phyloP scores from a whole-genome alignment of 1,139 yeast genomes.

The Kodamaea ohmeri region DNA sequence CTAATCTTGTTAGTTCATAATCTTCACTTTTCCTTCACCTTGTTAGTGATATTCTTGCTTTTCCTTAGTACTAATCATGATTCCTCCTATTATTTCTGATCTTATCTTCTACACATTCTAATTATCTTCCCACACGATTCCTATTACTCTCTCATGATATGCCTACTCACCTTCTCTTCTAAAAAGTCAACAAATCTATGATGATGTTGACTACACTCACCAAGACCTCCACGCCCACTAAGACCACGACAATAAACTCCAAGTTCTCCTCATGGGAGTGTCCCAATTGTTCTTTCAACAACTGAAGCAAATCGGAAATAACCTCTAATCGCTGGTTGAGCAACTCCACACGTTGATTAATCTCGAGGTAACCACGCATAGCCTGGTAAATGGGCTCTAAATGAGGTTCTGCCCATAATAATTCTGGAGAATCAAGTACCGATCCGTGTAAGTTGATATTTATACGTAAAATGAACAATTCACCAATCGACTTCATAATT shows the following conservation, averaged over 20 bases:
- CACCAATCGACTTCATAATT: slow-evolving; percentile 96
- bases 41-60: too few relatives aligned
- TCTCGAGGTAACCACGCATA: slow-evolving; percentile 89
- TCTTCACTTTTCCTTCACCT: too few relatives aligned
- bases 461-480: slow-evolving; percentile 83
- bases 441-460: slow-evolving; percentile 93
- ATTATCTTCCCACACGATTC: too few relatives aligned
- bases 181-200: slow-evolving; percentile 37
- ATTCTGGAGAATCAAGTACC: slow-evolving; percentile 90
- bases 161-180: neutral
- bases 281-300: slow-evolving; percentile 95
- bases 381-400: slow-evolving; percentile 96
- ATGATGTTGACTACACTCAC: slow-evolving; percentile 76
- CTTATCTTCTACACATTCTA: too few relatives aligned
- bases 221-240: slow-evolving; percentile 88
- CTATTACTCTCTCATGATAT: neutral
- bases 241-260: slow-evolving; percentile 87
- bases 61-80: too few relatives aligned
- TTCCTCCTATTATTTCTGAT: too few relatives aligned
- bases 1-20: too few relatives aligned
- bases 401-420: slow-evolving; percentile 99
- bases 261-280: slow-evolving; percentile 88
- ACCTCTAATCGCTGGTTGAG: slow-evolving; percentile 91
- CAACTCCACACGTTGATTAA: slow-evolving; percentile 86
- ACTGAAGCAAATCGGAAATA: slow-evolving; percentile 85